These are phyloP conservation scores for Penicillium sp. DNA, from an alignment of 2,329 filamentous ascomycete species.

Conservation along the genomic window DNA sequence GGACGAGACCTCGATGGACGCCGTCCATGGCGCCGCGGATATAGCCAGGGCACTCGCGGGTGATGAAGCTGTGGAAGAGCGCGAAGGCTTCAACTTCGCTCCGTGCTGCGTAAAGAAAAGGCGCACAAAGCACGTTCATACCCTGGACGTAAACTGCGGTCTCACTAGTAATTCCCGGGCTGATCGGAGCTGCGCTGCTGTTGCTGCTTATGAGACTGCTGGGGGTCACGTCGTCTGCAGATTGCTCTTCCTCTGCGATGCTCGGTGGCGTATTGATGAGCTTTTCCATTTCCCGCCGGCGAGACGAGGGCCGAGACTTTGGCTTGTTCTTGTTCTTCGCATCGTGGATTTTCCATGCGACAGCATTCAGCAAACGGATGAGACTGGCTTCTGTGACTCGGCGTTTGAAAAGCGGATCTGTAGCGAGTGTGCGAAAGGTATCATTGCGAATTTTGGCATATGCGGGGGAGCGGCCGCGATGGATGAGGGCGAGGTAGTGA, in stretches of 20 bases:
- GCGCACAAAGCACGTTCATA: constrained; percentile 97
- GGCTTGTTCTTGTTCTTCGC: constrained; percentile 64
- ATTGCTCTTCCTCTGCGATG: constrained; percentile 49
- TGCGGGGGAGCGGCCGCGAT: constrained; percentile 89
- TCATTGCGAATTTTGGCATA: constrained; percentile 99
- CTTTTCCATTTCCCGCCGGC: constrained; percentile 54
- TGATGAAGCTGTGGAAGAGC: constrained; percentile 86
- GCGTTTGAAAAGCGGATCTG: constrained; percentile 94
- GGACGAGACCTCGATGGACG: constrained; percentile 85
- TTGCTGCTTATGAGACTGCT: constrained; percentile 25
- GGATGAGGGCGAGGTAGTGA: constrained; percentile 85
- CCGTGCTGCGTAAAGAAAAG: constrained; percentile 91
- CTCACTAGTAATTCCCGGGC: constrained; percentile 56
- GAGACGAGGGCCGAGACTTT: constrained; percentile 45
- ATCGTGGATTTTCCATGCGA: constrained; percentile 93
- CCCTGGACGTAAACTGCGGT: constrained; percentile 94
- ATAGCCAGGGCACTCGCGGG: constrained; percentile 87
- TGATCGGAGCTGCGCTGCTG: constrained; percentile 12
- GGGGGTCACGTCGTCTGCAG: constrained; percentile 34
- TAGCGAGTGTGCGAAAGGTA: constrained; percentile 94
- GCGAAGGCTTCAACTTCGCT: constrained; percentile 95
- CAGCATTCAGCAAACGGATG: constrained; percentile 90
- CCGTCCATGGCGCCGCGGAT: constrained; percentile 96
- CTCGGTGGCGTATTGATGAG: constrained; percentile 44
- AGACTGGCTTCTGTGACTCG: constrained; percentile 94